A percentile compares a stretch with the other conserved stretches of the same genome.
Evolutionary conservation across 2,329 filamentous ascomycete species (phyloP).

Genomic region (Macroventuria anomochaeta): DNA sequence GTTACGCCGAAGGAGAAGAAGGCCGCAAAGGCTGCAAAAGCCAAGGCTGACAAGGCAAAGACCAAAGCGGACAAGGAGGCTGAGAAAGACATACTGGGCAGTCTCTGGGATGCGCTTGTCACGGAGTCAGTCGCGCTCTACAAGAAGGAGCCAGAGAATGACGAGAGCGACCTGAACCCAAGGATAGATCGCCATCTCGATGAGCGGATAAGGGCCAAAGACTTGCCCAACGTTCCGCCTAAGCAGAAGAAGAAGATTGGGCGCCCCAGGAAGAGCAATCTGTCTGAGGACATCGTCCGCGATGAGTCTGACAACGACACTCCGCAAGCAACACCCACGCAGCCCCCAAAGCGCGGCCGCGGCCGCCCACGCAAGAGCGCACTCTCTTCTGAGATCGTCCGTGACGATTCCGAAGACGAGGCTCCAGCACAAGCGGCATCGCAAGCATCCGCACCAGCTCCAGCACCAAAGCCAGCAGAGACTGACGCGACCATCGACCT

Average conservation of each 20-base stretch:
- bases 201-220: background rate
- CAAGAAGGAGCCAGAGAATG: too few relatives aligned
- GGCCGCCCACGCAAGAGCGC: conserved; percentile 27
- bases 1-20: conserved; percentile 28
- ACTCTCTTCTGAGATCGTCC: conserved; percentile 28
- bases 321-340: conserved; percentile 8
- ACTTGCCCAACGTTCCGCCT: background rate
- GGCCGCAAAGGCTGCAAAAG: conserved; percentile 8
- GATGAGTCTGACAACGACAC: conserved; percentile 17
- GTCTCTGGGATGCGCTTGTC: background rate
- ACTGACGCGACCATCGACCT: background rate
- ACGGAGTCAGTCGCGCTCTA: background rate
- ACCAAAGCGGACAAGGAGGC: conserved; percentile 14
- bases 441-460: background rate
- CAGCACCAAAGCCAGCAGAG: background rate
- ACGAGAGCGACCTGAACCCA: background rate
- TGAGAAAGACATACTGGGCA: background rate
- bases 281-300: conserved; percentile 26
- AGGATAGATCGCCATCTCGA: background rate
- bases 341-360: conserved; percentile 19
- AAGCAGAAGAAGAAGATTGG: conserved; percentile 25
- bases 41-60: conserved; percentile 21
- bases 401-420: conserved; percentile 25
- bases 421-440: background rate
- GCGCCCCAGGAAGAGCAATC: conserved; percentile 29